Evolutionary conservation across 495 filamentous ascomycete species (phyloP), one percentile per base, ranked within the genome.

Genomic region (Aspergillus olivimuriae): DNA sequence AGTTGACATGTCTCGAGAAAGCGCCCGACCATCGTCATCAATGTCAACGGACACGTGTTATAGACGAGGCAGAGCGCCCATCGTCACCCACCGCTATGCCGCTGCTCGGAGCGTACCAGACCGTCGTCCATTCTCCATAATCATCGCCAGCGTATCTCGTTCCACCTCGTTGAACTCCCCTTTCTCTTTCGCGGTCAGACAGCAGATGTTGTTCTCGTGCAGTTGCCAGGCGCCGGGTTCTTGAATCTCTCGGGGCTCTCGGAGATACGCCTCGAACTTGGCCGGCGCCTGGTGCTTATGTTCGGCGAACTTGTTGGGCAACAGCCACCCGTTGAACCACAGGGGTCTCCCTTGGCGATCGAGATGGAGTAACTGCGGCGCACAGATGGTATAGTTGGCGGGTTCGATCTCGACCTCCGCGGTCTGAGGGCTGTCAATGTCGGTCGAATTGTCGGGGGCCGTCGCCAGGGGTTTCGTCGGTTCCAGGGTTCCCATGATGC

Each of bases 311-410:
- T 57, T 61, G 26, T 55, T 55, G 8, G 46, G 44, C 2, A 55
- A 44, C 20, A 61, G 17, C 58, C 58, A 62, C 17, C 58, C 55
- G 40, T 65, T 62, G 51, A 62, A 62, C 61, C 61, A 62, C 2
- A 62, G 41, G 1, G 59, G 57, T 11, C 47, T 46, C 1, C 52
- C 52, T 6, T 44, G 20, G 1, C 18, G 41, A 10, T 58, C 58
- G 2, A 62, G 36, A 34, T 64, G 58, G 1, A 64, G 44, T 0
- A 62, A 44, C 19, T 64, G 61, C 0, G 53, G 51, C 5, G 42
- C 45, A 38, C 58, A 62, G 21, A 64, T 51, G 3, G 55, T 55
- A 17, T 50, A 55, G 4, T 37, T 43, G 10, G 33, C 18, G 14
- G 35, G 32, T 14, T 28, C 24, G 24, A n/a, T n/a, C n/a, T n/a